These are phyloP conservation scores for Rhododendron griersonianum DNA, from an alignment of 148 eudicot species.

Conservation along the genomic window DNA sequence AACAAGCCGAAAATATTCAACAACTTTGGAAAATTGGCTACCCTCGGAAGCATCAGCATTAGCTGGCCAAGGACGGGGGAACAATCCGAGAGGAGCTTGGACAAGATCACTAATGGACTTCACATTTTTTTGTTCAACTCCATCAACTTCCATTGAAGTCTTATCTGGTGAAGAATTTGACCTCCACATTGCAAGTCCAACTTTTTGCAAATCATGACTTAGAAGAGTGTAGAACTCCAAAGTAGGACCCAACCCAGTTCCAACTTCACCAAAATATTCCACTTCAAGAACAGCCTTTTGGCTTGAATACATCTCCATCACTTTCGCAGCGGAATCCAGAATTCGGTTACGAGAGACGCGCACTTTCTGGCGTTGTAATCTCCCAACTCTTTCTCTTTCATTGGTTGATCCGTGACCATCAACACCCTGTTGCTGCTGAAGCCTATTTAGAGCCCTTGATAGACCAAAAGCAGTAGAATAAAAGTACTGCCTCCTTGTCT, in stretches of 20 bases:
- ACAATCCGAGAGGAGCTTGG: slow-evolving; percentile 82
- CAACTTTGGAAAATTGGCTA: slow-evolving; percentile 54
- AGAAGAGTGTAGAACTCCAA: slow-evolving; percentile 91
- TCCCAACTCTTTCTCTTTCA: slow-evolving; percentile 92
- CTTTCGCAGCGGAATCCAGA: slow-evolving; percentile 96
- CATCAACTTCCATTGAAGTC: slow-evolving; percentile 50
- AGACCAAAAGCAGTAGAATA: slow-evolving; percentile 97
- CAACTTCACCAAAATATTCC: slow-evolving; percentile 99
- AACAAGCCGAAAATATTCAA: slow-evolving; percentile 76
- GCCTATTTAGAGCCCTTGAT: slow-evolving; percentile 84
- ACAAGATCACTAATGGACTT: slow-evolving; percentile 45
- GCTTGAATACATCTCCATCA: slow-evolving; percentile 99
- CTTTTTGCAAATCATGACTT: slow-evolving; percentile 89
- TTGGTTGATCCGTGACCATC: slow-evolving; percentile 74
- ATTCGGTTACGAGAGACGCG: slow-evolving; percentile 94
- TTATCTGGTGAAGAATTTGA: slow-evolving; percentile 37
- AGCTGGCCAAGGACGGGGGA: slow-evolving; percentile 88
- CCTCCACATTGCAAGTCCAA: slow-evolving; percentile 85
- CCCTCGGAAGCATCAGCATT: slow-evolving; percentile 60
- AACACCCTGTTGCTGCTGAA: slow-evolving; percentile 96
- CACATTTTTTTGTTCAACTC: slow-evolving; percentile 28
- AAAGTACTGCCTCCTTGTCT: slow-evolving; percentile 88
- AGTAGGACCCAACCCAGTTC: slow-evolving; percentile 97
- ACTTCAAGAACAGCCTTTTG: slow-evolving; percentile 99
- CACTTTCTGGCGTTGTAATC: slow-evolving; percentile 94